These are phyloP conservation scores for Pseudocercospora pini-densiflorae DNA, from an alignment of 2,329 filamentous ascomycete species.

Conservation along the genomic window DNA sequence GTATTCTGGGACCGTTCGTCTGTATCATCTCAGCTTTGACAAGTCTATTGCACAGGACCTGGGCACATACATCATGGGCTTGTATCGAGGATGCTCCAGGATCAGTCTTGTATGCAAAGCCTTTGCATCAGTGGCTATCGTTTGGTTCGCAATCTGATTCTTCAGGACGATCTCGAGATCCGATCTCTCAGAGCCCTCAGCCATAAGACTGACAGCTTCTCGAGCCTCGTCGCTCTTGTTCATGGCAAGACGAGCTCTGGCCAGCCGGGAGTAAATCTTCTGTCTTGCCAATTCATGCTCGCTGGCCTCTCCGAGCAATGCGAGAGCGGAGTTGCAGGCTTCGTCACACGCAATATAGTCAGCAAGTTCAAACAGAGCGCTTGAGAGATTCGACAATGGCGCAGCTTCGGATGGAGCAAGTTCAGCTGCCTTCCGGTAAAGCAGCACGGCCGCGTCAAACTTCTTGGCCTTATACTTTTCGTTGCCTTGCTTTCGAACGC, in stretches of 20 bases:
- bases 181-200: not conserved
- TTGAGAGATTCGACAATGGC: constrained; percentile 27
- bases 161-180: not conserved
- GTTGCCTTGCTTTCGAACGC: constrained; percentile 23
- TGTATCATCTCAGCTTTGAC: not conserved
- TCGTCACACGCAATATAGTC: constrained; percentile 17
- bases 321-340: constrained; percentile 16
- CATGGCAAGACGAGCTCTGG: constrained; percentile 13
- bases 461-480: constrained; percentile 24
- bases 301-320: constrained; percentile 12
- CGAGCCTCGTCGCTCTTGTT: not conserved
- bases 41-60: not conserved
- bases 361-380: constrained; percentile 25
- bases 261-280: constrained; percentile 18
- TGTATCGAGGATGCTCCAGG: constrained; percentile 18
- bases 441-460: constrained; percentile 20
- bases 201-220: not conserved
- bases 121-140: not conserved
- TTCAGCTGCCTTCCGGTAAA: constrained; percentile 23
- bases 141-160: not conserved
- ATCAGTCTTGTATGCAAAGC: constrained; percentile 15
- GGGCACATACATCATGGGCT: constrained; percentile 20
- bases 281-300: constrained; percentile 16
- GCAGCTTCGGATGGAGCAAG: constrained; percentile 18
- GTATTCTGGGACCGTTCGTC: constrained; percentile 15